Evolutionary conservation across 116 monocot genomes (phyloP).

Genomic region (Dioscorea cayenensis): DNA sequence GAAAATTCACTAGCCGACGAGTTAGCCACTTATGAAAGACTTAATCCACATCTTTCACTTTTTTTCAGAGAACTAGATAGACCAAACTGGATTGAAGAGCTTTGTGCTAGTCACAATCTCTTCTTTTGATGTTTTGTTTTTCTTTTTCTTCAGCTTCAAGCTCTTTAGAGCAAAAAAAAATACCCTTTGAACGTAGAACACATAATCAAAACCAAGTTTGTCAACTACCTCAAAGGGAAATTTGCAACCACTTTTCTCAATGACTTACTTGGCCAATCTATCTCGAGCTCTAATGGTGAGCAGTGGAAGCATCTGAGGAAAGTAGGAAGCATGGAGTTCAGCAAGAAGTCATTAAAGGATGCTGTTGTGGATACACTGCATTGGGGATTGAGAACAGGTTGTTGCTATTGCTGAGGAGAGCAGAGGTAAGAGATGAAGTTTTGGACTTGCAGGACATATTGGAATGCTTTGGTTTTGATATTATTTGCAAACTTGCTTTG

Average conservation of each 20-base stretch:
- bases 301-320: constrained; percentile 40
- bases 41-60: no score
- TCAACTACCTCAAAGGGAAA: constrained; percentile 40
- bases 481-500: constrained; percentile 22
- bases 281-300: constrained; percentile 51
- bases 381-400: constrained; percentile 16
- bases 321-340: constrained; percentile 46
- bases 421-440: background rate
- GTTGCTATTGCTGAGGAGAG: constrained; percentile 18
- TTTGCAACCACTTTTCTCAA: constrained; percentile 4
- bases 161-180: no score
- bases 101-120: no score
- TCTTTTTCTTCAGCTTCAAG: no score
- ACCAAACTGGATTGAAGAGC: no score
- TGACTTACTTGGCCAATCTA: constrained; percentile 50
- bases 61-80: no score
- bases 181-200: constrained; percentile 42
- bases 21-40: no score
- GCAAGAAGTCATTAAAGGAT: constrained; percentile 27
- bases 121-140: no score
- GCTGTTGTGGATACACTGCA: constrained; percentile 25
- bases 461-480: constrained; percentile 24
- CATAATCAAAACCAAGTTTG: constrained; percentile 38
- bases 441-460: constrained; percentile 42
- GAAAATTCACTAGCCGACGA: no score